Conservation (phyloP, 768 basidiomycete genomes). For the Cyclocybe aegerita region DNA sequence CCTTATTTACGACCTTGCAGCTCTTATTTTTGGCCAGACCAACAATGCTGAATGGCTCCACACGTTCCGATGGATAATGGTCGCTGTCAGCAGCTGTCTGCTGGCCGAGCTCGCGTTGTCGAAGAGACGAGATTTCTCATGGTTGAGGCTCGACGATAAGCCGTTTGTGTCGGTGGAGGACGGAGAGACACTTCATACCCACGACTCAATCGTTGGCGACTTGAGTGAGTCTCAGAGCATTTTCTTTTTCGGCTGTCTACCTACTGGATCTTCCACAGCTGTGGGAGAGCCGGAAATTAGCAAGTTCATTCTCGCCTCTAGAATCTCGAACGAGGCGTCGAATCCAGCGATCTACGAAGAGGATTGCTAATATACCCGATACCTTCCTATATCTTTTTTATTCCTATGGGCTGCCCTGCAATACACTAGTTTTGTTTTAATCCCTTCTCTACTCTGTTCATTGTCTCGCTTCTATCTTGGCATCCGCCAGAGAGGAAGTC, state of each 20-base stretch:
- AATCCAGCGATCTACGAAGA: no score
- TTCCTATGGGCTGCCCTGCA: no score
- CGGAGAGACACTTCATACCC: no score
- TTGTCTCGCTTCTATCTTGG: not conserved
- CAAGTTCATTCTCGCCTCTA: no score
- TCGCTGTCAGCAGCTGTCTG: conserved; percentile 16
- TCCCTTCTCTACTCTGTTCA: not conserved
- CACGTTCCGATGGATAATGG: conserved; percentile 23
- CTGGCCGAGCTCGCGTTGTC: conserved; percentile 15
- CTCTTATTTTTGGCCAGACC: conserved; percentile 26
- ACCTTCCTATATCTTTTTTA: no score
- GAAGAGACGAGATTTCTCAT: conserved; percentile 7
- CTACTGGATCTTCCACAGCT: no score
- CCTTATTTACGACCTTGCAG: conserved; percentile 28
- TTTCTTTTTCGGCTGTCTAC: no score
- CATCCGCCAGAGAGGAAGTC: conserved; percentile 12
- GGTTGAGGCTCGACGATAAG: conserved; percentile 11
- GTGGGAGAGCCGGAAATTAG: no score
- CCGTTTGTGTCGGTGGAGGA: not conserved
- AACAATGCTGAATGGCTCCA: conserved; percentile 21
- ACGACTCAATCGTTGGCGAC: no score
- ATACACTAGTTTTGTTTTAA: not conserved
- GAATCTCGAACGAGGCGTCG: no score
- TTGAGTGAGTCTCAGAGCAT: no score
- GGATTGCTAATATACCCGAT: no score